Base-by-base conservation (phyloP, 2,329 filamentous ascomycete species). In the Pseudogymnoascus sp. region DNA sequence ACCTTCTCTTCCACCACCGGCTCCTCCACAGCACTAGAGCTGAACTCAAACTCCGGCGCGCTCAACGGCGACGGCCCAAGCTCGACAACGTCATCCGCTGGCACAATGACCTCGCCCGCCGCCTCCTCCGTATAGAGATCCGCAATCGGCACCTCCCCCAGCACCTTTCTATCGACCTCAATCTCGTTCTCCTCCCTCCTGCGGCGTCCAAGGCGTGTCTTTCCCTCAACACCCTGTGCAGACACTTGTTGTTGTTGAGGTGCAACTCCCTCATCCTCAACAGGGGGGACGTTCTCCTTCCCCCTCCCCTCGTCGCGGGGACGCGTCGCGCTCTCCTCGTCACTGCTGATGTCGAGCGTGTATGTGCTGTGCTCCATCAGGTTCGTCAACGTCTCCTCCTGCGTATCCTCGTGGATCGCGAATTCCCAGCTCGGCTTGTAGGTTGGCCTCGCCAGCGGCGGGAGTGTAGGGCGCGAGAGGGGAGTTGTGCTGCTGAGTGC, bases 271-370 rank as follows among this genome's bases (percentile, higher is more conserved):
- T 53, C 75, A 53, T 89, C 86, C 63, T 84, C 83, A 2, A 77
- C 74, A 1, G 93, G 93, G 4, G 93, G 90, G 17, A 96, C 86
- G 72, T 99, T 99, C 79, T 99, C 93, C 80, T 99, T 99, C 71
- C 91, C 90, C 33, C 85, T 81, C 9, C 47, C 47, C 53, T 84
- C 82, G 68, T 90, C 83, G 33, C 74, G 72, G 65, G 64, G 77
- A 80, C 80, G 68, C 76, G 76, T 61, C 71, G 77, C 47, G 28
- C 78, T 83, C 75, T 93, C 89, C 74, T 96, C 93, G 70, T 96
- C 93, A 21, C 91, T 93, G 68, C 87, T 91, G 71, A 97, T 91
- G 73, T 97, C 93, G 3, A 97, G 83, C 0, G 88, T 87, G 67
- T 88, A 88, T 7, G 93, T 93, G 63, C 88, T 89, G 78, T 97